phyloP scores from a whole-genome alignment of 225 moss, liverwort and hornwort genomes.

The Pleurozium schreberi region DNA sequence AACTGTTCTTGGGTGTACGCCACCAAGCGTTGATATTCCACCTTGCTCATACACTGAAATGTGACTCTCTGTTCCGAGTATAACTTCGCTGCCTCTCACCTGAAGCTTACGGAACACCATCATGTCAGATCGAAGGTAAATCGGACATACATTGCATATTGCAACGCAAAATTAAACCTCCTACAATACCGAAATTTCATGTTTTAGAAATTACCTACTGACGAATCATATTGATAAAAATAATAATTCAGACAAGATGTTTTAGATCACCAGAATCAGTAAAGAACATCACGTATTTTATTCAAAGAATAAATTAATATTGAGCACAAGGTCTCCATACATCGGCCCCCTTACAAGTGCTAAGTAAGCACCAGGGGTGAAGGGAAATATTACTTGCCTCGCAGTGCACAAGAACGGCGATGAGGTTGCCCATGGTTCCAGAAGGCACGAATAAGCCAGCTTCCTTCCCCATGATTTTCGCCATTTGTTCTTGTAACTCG shows the following conservation, averaged over 20 bases:
- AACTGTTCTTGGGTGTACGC: constrained; percentile 65
- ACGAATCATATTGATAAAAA: neutral
- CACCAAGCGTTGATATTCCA: constrained; percentile 75
- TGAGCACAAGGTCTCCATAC: neutral
- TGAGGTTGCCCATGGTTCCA: constrained; percentile 98
- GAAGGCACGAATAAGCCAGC: constrained; percentile 89
- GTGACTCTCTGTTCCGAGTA: constrained; percentile 68
- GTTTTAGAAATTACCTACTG: neutral
- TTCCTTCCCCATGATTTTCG: constrained; percentile 70
- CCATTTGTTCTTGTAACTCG: constrained; percentile 47
- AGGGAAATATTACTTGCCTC: constrained; percentile 19
- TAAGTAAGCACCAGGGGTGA: neutral
- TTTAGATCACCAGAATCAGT: neutral
- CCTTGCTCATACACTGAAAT: constrained; percentile 75
- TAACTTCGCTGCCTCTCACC: constrained; percentile 74
- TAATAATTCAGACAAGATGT: neutral
- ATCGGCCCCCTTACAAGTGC: neutral
- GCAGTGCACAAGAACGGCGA: constrained; percentile 93
- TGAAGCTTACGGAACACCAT: neutral
- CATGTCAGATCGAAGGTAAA: neutral
- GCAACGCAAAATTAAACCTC: neutral
- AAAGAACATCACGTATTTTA: neutral
- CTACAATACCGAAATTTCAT: neutral
- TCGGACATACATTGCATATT: neutral
- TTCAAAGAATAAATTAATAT: neutral